These are phyloP conservation scores for Cicer yamashitae DNA, from an alignment of 306 rosid genomes.

Conservation along the genomic window DNA sequence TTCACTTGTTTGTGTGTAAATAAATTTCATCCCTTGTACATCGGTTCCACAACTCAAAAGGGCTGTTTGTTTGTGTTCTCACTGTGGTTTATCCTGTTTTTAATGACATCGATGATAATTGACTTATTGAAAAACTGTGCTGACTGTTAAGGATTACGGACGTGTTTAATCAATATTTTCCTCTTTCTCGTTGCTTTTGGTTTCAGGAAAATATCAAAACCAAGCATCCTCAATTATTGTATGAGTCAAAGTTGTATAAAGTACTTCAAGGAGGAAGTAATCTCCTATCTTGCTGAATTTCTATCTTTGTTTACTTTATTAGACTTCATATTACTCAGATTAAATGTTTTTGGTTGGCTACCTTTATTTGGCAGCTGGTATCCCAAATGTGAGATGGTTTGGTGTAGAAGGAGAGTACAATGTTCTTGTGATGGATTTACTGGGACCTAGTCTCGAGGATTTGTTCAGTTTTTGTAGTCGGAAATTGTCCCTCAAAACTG, in stretches of 20 bases:
- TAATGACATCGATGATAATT: constrained; percentile 6
- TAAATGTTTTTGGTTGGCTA: constrained; percentile 40
- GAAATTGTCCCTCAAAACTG: constrained; percentile 94
- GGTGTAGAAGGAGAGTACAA: constrained; percentile 96
- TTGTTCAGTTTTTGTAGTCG: constrained; percentile 93
- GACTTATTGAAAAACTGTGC: constrained; percentile 39
- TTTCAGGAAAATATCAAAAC: constrained; percentile 90
- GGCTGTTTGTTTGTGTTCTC: neutral
- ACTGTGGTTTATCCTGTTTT: neutral
- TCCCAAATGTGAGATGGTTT: constrained; percentile 86
- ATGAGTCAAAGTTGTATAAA: constrained; percentile 90
- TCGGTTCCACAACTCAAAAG: constrained; percentile 5
- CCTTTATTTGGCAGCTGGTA: constrained; percentile 74
- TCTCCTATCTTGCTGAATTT: constrained; percentile 45
- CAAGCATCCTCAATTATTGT: constrained; percentile 91
- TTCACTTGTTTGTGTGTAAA: neutral
- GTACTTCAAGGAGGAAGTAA: constrained; percentile 99
- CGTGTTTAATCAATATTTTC: constrained; percentile 32
- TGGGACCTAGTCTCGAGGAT: constrained; percentile 98
- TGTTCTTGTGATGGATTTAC: constrained; percentile 93
- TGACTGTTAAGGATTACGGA: constrained; percentile 33
- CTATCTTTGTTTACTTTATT: constrained; percentile 4
- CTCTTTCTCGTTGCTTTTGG: constrained; percentile 37
- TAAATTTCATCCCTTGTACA: neutral
- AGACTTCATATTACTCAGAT: constrained; percentile 40